These are phyloP conservation scores for Backusella parvicylindrica DNA, from an alignment of 192 early-diverging fungal species.

Conservation along the genomic window DNA sequence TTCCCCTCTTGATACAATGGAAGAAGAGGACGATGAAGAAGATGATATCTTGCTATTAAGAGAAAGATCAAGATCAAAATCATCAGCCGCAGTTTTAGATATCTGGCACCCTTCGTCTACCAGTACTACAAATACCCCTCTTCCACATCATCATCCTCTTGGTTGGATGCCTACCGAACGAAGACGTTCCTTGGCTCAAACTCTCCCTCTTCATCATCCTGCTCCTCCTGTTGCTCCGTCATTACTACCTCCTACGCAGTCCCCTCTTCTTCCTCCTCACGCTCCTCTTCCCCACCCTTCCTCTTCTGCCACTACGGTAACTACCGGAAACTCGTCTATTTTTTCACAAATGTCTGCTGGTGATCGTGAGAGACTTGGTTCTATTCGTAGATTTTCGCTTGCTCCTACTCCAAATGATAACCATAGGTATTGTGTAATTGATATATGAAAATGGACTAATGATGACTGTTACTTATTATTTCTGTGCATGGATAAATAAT, in stretches of 20 bases:
- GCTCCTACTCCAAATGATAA: not conserved
- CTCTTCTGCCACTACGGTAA: not conserved
- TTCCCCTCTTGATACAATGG: constrained; percentile 16
- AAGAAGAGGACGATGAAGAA: constrained; percentile 29
- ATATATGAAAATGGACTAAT: not conserved
- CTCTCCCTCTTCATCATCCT: not conserved
- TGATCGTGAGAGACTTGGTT: constrained; percentile 33
- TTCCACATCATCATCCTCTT: constrained; percentile 10
- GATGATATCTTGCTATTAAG: constrained; percentile 35
- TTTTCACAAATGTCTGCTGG: constrained; percentile 10
- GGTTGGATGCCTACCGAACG: not conserved
- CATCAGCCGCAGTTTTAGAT: constrained; percentile 62
- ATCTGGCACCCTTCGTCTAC: constrained; percentile 1
- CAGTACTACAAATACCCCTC: not conserved
- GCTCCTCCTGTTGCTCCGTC: not conserved
- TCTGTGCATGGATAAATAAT: too few species aligned
- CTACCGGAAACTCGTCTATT: not conserved
- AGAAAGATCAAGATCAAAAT: constrained; percentile 56
- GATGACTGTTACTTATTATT: not conserved
- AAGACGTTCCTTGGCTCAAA: not conserved
- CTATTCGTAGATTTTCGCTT: constrained; percentile 10
- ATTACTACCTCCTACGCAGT: not conserved
- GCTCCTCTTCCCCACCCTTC: not conserved
- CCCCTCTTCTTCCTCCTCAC: not conserved
- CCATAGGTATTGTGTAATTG: not conserved